Evolutionary conservation across 2,329 filamentous ascomycete species (phyloP).

Genomic region (Tolypocladium cylindrosporum): DNA sequence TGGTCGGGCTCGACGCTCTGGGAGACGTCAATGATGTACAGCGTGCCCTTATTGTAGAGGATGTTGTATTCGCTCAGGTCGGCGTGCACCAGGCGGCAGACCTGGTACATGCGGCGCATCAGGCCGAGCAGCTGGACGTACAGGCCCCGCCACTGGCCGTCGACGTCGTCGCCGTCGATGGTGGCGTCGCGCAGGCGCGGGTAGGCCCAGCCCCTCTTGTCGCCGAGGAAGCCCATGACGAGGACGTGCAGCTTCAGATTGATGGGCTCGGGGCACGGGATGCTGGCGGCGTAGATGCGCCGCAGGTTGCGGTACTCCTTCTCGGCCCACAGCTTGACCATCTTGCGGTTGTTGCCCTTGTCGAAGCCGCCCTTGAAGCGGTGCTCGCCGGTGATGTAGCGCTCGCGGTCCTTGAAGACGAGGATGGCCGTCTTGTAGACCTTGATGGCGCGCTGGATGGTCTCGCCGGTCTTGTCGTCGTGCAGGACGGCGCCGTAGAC

Average conservation of each 20-base stretch:
- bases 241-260: constrained; percentile 88
- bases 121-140: constrained; percentile 79
- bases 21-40: constrained; percentile 95
- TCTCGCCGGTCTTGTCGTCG: constrained; percentile 39
- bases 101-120: constrained; percentile 90
- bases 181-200: constrained; percentile 82
- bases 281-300: constrained; percentile 71
- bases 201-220: constrained; percentile 76
- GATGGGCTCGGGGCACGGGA: constrained; percentile 83
- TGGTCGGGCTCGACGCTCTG: constrained; percentile 97
- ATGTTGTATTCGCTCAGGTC: constrained; percentile 98
- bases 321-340: constrained; percentile 98
- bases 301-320: constrained; percentile 95
- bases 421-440: constrained; percentile 98
- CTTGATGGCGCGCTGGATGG: constrained; percentile 80
- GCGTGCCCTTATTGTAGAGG: constrained; percentile 69
- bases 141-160: constrained; percentile 63
- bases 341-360: constrained; percentile 88
- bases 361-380: constrained; percentile 85
- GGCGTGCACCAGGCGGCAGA: constrained; percentile 84
- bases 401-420: constrained; percentile 94
- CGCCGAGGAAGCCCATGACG: constrained; percentile 88
- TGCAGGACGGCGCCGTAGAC: constrained; percentile 81
- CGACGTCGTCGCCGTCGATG: constrained; percentile 56
- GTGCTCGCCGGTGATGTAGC: constrained; percentile 91